Evolutionary conservation across 1,284 basidiomycete species (phyloP).

Genomic region (Sanguinoderma infundibulare): DNA sequence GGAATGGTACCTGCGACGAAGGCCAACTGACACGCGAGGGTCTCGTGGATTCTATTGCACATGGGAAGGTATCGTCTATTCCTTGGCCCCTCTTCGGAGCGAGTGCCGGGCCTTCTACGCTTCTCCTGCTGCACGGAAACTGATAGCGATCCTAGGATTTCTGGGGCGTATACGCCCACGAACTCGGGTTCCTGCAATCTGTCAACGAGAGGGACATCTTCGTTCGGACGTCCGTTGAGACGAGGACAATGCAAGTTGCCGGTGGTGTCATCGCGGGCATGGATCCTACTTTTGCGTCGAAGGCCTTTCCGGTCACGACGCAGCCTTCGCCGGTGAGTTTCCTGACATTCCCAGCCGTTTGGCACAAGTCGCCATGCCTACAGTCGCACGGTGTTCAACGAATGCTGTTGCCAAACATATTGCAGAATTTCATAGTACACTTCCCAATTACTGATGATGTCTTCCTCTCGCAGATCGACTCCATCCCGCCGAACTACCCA

Average conservation of each 20-base stretch:
- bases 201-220: constrained; percentile 48
- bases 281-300: constrained; percentile 43
- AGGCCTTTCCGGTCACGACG: constrained; percentile 46
- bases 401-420: too few species aligned
- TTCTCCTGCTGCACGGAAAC: background rate
- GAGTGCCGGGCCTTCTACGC: background rate
- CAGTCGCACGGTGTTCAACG: background rate
- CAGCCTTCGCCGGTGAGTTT: constrained; percentile 38
- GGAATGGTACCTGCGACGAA: constrained; percentile 57
- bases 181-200: constrained; percentile 44
- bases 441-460: background rate
- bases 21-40: constrained; percentile 58
- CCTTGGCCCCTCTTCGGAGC: background rate
- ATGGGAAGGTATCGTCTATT: constrained; percentile 44
- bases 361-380: background rate
- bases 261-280: constrained; percentile 55
- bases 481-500: constrained; percentile 51
- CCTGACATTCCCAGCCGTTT: background rate
- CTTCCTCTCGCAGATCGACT: constrained; percentile 46
- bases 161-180: constrained; percentile 50
- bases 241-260: constrained; percentile 55
- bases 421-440: too few species aligned
- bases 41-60: constrained; percentile 49
- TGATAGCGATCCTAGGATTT: constrained; percentile 45
- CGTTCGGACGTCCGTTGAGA: constrained; percentile 49